phyloP scores from a whole-genome alignment of 352 stramenopile genomes.

The Phytophthora sp. region DNA sequence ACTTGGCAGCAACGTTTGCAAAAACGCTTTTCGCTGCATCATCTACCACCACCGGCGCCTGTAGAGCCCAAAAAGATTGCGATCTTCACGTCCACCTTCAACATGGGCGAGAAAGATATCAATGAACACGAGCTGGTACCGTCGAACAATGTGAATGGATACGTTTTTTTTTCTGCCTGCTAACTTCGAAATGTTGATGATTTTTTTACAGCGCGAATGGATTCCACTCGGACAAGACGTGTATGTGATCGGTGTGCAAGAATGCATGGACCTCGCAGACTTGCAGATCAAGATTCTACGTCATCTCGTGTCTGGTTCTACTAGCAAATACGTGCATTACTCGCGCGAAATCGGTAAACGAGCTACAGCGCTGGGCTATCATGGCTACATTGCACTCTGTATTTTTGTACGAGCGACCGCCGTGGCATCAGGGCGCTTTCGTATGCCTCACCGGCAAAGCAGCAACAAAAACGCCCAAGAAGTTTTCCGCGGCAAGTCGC shows the following conservation, averaged over 20 bases:
- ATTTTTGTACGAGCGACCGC: constrained; percentile 80
- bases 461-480: constrained; percentile 71
- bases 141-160: not conserved
- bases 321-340: constrained; percentile 75
- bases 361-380: constrained; percentile 80
- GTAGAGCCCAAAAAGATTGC: constrained; percentile 48
- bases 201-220: constrained; percentile 56
- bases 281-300: constrained; percentile 71
- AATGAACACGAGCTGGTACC: constrained; percentile 57
- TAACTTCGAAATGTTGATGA: constrained; percentile 14
- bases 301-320: constrained; percentile 60
- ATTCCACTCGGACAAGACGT: constrained; percentile 87
- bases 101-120: constrained; percentile 85
- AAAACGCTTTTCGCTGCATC: constrained; percentile 39
- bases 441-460: constrained; percentile 63
- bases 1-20: constrained; percentile 46
- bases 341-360: constrained; percentile 83
- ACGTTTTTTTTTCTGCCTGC: constrained; percentile 1
- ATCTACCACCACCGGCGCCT: constrained; percentile 15
- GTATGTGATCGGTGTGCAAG: constrained; percentile 92
- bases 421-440: constrained; percentile 67
- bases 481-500: constrained; percentile 77
- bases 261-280: constrained; percentile 88
- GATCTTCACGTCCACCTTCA: constrained; percentile 87
- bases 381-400: constrained; percentile 88